These are phyloP conservation scores for Casuarina equisetifolia DNA, from an alignment of 306 rosid species.

Conservation along the genomic window DNA sequence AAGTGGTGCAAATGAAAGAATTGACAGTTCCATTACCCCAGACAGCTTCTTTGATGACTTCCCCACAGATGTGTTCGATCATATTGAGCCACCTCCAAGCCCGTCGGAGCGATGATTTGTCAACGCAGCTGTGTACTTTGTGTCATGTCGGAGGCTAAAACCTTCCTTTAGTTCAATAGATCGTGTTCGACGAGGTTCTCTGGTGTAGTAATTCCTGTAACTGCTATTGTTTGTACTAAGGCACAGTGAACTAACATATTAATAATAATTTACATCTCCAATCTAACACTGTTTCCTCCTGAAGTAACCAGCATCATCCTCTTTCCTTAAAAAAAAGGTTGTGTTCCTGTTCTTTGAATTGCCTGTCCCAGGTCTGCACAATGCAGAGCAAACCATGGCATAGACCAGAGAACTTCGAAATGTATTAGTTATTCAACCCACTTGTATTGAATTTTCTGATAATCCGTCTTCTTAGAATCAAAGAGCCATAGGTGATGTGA, in stretches of 20 bases:
- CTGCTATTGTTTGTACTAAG: slow-evolving; percentile 19
- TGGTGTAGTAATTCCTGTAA: slow-evolving; percentile 5
- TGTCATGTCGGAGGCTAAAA: not conserved
- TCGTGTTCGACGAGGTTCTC: not conserved
- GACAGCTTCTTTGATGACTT: slow-evolving; percentile 71
- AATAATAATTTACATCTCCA: not conserved
- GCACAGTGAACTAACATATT: not conserved
- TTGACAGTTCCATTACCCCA: slow-evolving; percentile 25
- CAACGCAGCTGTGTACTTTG: not conserved
- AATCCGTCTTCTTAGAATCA: too few relatives aligned
- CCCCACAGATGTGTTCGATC: slow-evolving; percentile 67
- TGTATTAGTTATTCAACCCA: not conserved
- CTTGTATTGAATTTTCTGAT: not conserved
- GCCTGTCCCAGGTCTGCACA: not conserved
- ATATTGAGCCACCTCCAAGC: slow-evolving; percentile 45
- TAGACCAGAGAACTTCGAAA: not conserved
- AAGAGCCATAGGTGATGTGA: too few relatives aligned
- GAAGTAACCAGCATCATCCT: not conserved
- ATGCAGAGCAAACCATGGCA: not conserved
- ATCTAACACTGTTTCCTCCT: not conserved
- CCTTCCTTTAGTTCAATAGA: not conserved
- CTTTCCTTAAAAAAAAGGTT: too few relatives aligned
- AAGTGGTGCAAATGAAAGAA: slow-evolving; percentile 31
- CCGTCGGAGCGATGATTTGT: slow-evolving; percentile 39
- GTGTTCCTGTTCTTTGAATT: not conserved